Conservation (phyloP, 257 asterid species). For the Lycium barbarum region DNA sequence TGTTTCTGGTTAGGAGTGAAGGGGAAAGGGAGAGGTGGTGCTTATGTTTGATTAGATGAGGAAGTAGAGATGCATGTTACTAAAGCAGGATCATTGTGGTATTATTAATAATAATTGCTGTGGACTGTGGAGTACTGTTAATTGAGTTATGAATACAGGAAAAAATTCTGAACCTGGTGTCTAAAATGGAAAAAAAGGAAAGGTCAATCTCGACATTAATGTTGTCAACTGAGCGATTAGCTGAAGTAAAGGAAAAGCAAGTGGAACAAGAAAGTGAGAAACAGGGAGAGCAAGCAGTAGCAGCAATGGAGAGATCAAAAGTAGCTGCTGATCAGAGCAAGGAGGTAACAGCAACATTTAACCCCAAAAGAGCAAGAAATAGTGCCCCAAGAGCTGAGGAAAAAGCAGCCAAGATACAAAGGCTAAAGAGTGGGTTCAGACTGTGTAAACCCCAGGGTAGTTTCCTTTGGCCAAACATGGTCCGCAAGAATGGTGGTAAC, state of each 20-base stretch:
- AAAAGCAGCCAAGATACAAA: constrained; percentile 87
- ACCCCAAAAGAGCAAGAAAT: constrained; percentile 21
- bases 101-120: background rate
- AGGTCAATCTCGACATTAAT: constrained; percentile 54
- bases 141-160: constrained; percentile 52
- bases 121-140: background rate
- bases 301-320: constrained; percentile 36
- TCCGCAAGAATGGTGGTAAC: constrained; percentile 39
- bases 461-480: constrained; percentile 97
- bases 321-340: constrained; percentile 34
- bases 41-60: background rate
- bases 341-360: constrained; percentile 26
- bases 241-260: constrained; percentile 44
- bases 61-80: background rate
- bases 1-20: background rate
- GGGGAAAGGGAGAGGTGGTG: background rate
- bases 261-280: constrained; percentile 33
- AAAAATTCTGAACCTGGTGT: constrained; percentile 48
- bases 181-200: constrained; percentile 44
- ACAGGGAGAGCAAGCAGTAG: constrained; percentile 50
- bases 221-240: constrained; percentile 38
- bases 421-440: constrained; percentile 98
- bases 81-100: background rate
- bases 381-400: constrained; percentile 48
- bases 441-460: constrained; percentile 97